Base-by-base conservation (phyloP, 1,139 yeast species). In the Schwanniomyces etchellsii region DNA sequence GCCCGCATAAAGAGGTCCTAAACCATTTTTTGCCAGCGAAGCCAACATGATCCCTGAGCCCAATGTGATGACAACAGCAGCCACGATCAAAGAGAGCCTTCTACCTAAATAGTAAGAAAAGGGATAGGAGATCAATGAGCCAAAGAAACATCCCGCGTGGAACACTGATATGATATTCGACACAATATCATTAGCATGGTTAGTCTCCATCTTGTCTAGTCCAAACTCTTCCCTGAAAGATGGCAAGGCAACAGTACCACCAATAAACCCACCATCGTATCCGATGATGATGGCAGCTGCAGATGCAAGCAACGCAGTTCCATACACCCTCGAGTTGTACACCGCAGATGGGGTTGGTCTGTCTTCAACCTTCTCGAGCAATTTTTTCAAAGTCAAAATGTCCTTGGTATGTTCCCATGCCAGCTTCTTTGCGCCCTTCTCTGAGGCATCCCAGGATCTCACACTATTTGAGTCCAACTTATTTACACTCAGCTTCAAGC, bases 61-160 rank as follows among this genome's bases (percentile, higher is more conserved):
- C 29, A 70, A 44, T 3, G 63, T 49, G 24, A 71, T 56, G 23
- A 70, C 40, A 15, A 57, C 47, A 3, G 61, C 61, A 3, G 60
- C 47, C 3, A 55, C 24, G 14, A 52, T 43, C 29, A 58, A 48
- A 3, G 58, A 59, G 14, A 42, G 27, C 20, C 47, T 42, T 27
- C 63, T 33, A 1, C 63, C 63, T n/a, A 43, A 35, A 18, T 46
- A 36, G 22, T 56, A 56, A 3, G 55, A 56, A 3, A 57, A 28
- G 1, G 62, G 63, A 27, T 57, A 56, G 34, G 54, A 44, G 22
- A 53, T 34, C 12, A 57, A 44, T 14, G 52, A 39, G 9, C 63
- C 64, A 36, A 51, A 57, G 37, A 57, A 57, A 3, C 63, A 62
- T 3, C 64, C 64, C 3, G 58, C 60, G 32, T 57, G 63, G 40